Percentiles rank a stretch among this genome's conserved stretches.
These are phyloP conservation scores for Cladosporium oxysporum DNA, from an alignment of 2,329 filamentous ascomycete species.

Conservation along the genomic window DNA sequence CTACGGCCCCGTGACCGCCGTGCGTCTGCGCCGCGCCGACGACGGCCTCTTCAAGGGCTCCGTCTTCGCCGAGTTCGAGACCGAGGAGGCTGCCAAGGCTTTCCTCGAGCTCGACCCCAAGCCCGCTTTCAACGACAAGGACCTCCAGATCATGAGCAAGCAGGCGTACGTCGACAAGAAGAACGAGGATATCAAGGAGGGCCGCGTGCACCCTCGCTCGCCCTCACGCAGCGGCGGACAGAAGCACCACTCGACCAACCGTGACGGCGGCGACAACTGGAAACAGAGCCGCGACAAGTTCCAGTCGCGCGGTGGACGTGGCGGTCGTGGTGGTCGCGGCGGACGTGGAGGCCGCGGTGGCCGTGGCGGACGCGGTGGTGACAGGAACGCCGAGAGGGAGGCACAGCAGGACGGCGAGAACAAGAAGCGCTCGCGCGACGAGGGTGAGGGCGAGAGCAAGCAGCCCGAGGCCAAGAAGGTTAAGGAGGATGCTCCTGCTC, in stretches of 20 bases:
- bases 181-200: constrained; percentile 47
- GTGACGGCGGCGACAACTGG: constrained; percentile 34
- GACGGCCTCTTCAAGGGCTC: constrained; percentile 87
- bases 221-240: constrained; percentile 34
- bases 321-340: constrained; percentile 17
- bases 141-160: constrained; percentile 84
- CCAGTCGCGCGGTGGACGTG: constrained; percentile 26
- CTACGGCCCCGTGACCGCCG: constrained; percentile 75
- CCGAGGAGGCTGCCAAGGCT: constrained; percentile 73
- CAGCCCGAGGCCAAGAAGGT: constrained; percentile 25
- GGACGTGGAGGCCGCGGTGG: constrained; percentile 25
- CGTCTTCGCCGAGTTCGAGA: constrained; percentile 89
- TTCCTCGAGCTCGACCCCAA: constrained; percentile 80
- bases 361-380: constrained; percentile 22
- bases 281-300: constrained; percentile 25
- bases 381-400: constrained; percentile 25
- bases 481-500: constrained; percentile 23
- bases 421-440: constrained; percentile 14
- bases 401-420: constrained; percentile 19
- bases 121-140: constrained; percentile 80
- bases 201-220: constrained; percentile 39
- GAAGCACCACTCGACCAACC: constrained; percentile 43
- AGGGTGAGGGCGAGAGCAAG: constrained; percentile 21
- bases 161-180: constrained; percentile 69
- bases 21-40: constrained; percentile 80